These are phyloP conservation scores for Ricinus communis DNA, from an alignment of 345 rosid species.

Conservation along the genomic window DNA sequence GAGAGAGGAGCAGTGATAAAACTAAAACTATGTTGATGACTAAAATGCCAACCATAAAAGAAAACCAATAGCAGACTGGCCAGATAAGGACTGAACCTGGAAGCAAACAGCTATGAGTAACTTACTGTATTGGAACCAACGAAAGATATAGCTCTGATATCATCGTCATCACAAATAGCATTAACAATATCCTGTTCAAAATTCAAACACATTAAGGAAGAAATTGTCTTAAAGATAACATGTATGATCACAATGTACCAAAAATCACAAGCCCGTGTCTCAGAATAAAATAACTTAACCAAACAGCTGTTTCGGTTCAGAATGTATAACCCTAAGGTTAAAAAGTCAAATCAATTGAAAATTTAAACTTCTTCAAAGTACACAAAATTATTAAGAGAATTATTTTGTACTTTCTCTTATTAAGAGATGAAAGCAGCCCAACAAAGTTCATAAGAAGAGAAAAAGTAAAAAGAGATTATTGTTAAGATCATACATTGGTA, in stretches of 20 bases:
- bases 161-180: slow-evolving; percentile 85
- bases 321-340: background rate
- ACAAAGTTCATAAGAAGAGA: background rate
- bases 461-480: background rate
- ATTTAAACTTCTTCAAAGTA: background rate
- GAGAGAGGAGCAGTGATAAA: slow-evolving; percentile 12
- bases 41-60: background rate
- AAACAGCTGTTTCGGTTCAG: too few species aligned
- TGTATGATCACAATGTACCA: background rate
- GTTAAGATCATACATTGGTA: slow-evolving; percentile 56
- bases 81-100: background rate
- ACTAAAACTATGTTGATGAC: background rate
- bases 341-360: slow-evolving; percentile 3
- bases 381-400: background rate
- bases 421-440: background rate
- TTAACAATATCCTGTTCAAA: slow-evolving; percentile 75
- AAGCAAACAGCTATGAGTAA: slow-evolving; percentile 5
- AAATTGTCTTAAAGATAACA: background rate
- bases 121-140: slow-evolving; percentile 96
- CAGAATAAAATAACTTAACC: background rate
- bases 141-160: slow-evolving; percentile 85
- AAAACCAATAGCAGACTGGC: background rate
- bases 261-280: background rate
- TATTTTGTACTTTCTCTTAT: background rate
- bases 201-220: slow-evolving; percentile 15